Base-by-base conservation (phyloP, 495 filamentous ascomycete species). In the Cercophora scortea region DNA sequence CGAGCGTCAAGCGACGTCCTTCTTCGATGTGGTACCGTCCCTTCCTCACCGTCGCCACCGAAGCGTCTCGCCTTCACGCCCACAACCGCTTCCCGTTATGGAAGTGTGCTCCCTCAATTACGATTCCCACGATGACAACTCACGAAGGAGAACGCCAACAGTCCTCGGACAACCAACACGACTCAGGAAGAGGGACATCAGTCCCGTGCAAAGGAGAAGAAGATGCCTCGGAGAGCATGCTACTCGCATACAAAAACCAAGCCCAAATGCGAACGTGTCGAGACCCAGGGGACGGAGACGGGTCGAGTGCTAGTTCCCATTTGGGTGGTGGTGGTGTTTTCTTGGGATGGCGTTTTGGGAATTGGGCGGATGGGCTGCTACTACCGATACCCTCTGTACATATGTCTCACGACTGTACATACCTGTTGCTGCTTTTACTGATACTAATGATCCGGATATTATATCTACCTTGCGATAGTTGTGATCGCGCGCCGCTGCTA, bases 191-290 rank as follows among this genome's bases (percentile, higher is more conserved):
- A 62, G 53, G 58, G 63, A 58, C 56, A 58, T 42, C 42, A 67
- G 54, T 36, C 60, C 57, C 50, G 59, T 56, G 60, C 52, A 56
- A 11, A 53, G 52, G 50, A 61, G 62, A 58, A 61, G 68, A 51
- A 68, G 63, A 53, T 65, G 62, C 57, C 69, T 64, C n/a, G 68
- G 63, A 32, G 58, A 63, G 42, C 49, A 53, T 25, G 44, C 65
- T 10, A 68, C 65, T 32, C 66, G 71, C 44, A 64, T 76, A 51
- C 64, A 65, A 38, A 77, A 77, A 53, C 58, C 63, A 17, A 49
- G 55, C 47, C 60, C 65, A 53, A 67, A 72, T 43, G 52, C 55
- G 33, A 56, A 49, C 19, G 61, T 69, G 52, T 54, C 61, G 18
- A 69, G 64, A 53, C 63, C 63, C 1, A 70, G 63, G 42, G 58